Evolutionary conservation across 768 basidiomycete species (phyloP), one percentile per base, ranked within the genome.

Genomic region (Phaeolepiota aurea): DNA sequence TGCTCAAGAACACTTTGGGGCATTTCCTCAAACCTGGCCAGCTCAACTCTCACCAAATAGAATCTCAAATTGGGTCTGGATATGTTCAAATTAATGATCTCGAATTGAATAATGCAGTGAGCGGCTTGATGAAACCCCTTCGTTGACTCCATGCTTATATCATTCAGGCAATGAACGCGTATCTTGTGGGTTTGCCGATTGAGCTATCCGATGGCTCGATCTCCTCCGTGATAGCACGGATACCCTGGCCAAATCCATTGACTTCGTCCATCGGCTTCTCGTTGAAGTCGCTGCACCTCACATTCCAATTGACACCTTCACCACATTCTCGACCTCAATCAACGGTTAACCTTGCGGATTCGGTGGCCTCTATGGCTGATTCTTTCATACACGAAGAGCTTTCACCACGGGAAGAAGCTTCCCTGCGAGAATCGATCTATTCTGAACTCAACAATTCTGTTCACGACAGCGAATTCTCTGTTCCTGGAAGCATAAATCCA

Each of bases 31-130:
- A 83, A 56, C 87, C 87, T 7, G 92, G 89, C 12, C 91, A 92
- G 52, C 75, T 96, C 43, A 87, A 96, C 62, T 69, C 77, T 38
- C 74, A 82, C 41, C 81, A 89, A 62, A 83, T 96, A 51, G 89
- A 94, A 51, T 86, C 89, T 20, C 89, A 94, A 61, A 82, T 97
- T 52, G 85, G 88, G n/a, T 84, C 82, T 31, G 93, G 93, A 13
- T 82, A 76, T 56, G 79, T 96, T 3, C 87, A 91, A 59, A 74
- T 97, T 25, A 82, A 82, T 47, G 80, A 90, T 52, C 65, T 96
- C 41, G 78, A 91, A 55, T 63, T 97, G 37, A 77, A 90, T 57
- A 70, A 72, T 37, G 68, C 79, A 58, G 92, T 85, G 53, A 52
- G 81, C 15, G 31, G 41, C 38, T 20, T 40, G 31, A 41, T 44